A percentile compares a stretch with the other conserved stretches of the same genome.
phyloP scores from a whole-genome alignment of 495 filamentous ascomycete species.

The Penicillium pancosmium region DNA sequence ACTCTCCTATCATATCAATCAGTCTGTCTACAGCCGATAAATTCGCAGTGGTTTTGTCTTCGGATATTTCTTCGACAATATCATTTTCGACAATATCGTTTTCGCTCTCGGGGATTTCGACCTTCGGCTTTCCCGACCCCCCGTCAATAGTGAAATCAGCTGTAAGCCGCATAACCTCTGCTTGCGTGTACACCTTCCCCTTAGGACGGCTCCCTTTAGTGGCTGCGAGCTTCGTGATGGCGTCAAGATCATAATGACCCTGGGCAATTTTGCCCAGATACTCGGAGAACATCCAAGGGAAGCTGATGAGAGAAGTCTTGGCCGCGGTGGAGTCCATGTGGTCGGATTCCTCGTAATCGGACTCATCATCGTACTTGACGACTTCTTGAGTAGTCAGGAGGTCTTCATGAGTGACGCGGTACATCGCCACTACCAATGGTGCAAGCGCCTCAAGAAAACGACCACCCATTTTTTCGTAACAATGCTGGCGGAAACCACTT shows the following conservation, averaged over 20 bases:
- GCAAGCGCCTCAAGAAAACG: slow-evolving; percentile 59
- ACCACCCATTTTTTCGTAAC: slow-evolving; percentile 64
- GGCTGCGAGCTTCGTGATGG: background rate
- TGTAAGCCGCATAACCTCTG: slow-evolving; percentile 3
- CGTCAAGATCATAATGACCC: slow-evolving; percentile 24
- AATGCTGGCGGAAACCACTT: slow-evolving; percentile 65
- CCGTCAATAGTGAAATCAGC: background rate
- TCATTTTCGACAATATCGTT: background rate
- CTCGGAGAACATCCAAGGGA: slow-evolving; percentile 85
- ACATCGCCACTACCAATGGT: slow-evolving; percentile 84
- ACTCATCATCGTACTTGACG: slow-evolving; percentile 17
- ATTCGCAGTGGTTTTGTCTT: background rate
- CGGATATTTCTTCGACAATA: background rate
- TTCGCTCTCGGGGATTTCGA: no score
- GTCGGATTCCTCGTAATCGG: slow-evolving; percentile 32
- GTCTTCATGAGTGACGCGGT: slow-evolving; percentile 76
- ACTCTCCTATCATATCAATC: background rate
- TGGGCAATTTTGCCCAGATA: slow-evolving; percentile 75
- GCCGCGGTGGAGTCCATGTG: slow-evolving; percentile 32
- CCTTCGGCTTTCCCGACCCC: background rate
- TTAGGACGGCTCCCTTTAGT: background rate
- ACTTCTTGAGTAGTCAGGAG: slow-evolving; percentile 54
- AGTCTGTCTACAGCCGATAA: background rate
- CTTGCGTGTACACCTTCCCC: slow-evolving; percentile 15
- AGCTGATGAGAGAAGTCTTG: slow-evolving; percentile 81